These are phyloP conservation scores for Salix koriyanagi DNA, from an alignment of 345 rosid genomes.

Conservation along the genomic window DNA sequence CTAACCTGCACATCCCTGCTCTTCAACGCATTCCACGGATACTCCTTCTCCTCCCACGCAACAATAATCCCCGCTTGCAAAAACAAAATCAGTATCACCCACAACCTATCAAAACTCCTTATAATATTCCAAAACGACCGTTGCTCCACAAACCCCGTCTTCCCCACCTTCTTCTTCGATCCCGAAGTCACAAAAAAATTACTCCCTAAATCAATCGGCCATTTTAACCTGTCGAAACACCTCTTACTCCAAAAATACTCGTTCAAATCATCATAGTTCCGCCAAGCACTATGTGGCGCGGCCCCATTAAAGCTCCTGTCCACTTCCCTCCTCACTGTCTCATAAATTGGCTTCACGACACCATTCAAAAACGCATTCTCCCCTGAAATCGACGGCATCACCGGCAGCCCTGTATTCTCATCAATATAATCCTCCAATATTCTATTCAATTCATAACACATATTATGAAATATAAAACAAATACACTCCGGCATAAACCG, in stretches of 20 bases:
- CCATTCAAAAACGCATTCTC: conserved; percentile 62
- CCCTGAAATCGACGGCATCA: conserved; percentile 71
- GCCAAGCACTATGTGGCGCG: conserved; percentile 90
- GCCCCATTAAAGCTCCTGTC: conserved; percentile 82
- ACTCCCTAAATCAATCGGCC: conserved; percentile 78
- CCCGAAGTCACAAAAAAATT: conserved; percentile 62
- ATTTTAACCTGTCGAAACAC: conserved; percentile 75
- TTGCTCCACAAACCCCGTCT: conserved; percentile 97
- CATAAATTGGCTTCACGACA: conserved; percentile 81
- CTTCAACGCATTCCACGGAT: conserved; percentile 62
- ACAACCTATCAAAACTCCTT: conserved; percentile 85
- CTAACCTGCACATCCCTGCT: conserved; percentile 53
- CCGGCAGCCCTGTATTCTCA: conserved; percentile 85
- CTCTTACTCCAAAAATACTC: conserved; percentile 96
- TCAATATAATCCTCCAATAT: conserved; percentile 76
- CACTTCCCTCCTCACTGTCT: conserved; percentile 68
- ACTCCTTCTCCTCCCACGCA: conserved; percentile 52
- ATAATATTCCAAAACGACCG: conserved; percentile 81
- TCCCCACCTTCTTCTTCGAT: conserved; percentile 64
- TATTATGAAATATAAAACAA: conserved; percentile 78
- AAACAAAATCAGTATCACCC: conserved; percentile 75
- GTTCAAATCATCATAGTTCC: conserved; percentile 88
- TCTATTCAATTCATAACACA: conserved; percentile 90
- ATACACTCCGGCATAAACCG: conserved; percentile 88
- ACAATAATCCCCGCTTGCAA: conserved; percentile 77